Conservation (phyloP, 2,329 filamentous ascomycete species). For the Pyricularia sp. region DNA sequence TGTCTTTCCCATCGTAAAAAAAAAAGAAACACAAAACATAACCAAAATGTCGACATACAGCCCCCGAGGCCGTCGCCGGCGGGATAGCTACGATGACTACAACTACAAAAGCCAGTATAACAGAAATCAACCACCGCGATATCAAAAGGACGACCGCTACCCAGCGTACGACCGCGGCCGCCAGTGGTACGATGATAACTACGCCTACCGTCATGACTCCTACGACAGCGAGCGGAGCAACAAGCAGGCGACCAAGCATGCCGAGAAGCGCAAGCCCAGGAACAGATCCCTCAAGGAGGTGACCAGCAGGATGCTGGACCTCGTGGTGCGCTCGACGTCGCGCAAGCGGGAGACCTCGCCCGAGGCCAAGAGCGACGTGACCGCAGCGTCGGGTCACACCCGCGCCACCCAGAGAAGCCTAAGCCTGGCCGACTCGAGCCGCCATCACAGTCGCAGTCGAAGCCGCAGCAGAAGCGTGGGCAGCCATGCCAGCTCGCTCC, state of each 20-base stretch:
- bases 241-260: too few relatives aligned
- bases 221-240: background rate
- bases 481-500: background rate
- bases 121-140: background rate
- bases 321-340: background rate
- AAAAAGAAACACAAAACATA: too few relatives aligned
- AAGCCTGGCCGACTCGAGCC: background rate
- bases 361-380: background rate
- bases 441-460: background rate
- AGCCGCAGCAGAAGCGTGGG: background rate
- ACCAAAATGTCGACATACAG: background rate
- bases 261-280: background rate
- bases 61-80: background rate
- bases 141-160: background rate
- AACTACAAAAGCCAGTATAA: background rate
- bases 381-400: background rate
- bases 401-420: background rate
- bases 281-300: background rate
- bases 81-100: background rate
- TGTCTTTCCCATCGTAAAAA: background rate
- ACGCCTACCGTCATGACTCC: background rate
- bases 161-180: conserved; percentile 2
- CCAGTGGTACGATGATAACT: conserved; percentile 4
- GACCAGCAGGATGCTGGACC: background rate
- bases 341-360: background rate